A percentile compares a stretch with the other conserved stretches of the same genome.
Evolutionary conservation across 2,329 filamentous ascomycete species (phyloP).

Genomic region (Colletotrichum cordylinicola): DNA sequence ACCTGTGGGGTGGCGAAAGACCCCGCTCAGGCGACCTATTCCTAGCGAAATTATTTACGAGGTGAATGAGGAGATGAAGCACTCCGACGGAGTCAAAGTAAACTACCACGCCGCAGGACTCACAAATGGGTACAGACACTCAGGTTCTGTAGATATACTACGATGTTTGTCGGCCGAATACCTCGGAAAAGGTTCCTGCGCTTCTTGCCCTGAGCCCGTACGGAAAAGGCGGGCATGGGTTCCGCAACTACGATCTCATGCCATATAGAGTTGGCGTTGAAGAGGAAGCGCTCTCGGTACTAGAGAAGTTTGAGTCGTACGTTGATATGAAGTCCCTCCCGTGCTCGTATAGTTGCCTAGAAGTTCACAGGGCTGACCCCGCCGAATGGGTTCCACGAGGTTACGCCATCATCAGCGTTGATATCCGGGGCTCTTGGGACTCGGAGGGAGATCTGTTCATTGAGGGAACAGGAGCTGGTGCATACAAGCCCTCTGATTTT

Average conservation of each 20-base stretch:
- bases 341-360: neutral
- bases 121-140: rapidly evolving
- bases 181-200: neutral
- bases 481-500: rapidly evolving
- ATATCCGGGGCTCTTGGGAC: neutral
- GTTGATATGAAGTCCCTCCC: neutral
- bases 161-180: neutral
- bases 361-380: neutral
- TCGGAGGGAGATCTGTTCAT: neutral
- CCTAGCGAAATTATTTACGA: neutral
- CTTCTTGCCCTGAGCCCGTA: neutral
- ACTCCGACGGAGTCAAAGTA: neutral
- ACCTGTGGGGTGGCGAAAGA: neutral
- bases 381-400: neutral
- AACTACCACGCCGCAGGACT: rapidly evolving
- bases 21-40: neutral
- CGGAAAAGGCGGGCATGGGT: neutral
- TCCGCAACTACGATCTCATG: neutral
- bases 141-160: neutral
- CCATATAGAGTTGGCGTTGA: neutral
- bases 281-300: neutral
- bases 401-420: neutral
- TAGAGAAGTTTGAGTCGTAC: neutral
- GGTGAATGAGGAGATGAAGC: neutral
- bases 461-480: neutral